phyloP scores from a whole-genome alignment of 352 stramenopile species.

The Pythium aphanidermatum region DNA sequence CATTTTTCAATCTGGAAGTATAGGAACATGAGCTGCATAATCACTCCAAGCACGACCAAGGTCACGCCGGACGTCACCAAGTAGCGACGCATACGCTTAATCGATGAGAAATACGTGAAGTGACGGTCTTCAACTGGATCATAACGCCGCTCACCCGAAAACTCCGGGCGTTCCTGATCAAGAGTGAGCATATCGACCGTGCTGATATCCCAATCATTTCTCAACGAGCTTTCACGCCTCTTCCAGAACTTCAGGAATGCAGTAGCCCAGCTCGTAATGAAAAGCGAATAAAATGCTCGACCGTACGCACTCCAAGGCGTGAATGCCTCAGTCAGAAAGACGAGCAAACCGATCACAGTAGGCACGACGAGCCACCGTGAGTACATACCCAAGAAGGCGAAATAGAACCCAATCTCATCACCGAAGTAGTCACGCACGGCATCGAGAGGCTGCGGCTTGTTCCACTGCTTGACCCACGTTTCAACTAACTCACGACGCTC shows the following conservation, averaged over 20 bases:
- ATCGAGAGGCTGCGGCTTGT: slow-evolving; percentile 47
- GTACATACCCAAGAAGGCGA: slow-evolving; percentile 96
- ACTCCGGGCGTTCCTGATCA: slow-evolving; percentile 58
- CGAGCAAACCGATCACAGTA: slow-evolving; percentile 79
- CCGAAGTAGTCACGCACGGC: slow-evolving; percentile 72
- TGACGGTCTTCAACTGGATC: slow-evolving; percentile 76
- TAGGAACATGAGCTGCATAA: slow-evolving; percentile 73
- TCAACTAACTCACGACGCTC: slow-evolving; percentile 61
- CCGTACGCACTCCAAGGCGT: slow-evolving; percentile 51
- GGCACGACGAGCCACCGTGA: slow-evolving; percentile 92
- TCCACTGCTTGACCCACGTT: slow-evolving; percentile 73
- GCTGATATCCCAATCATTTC: slow-evolving; percentile 81
- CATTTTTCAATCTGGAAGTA: slow-evolving; percentile 79
- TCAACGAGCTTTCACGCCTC: slow-evolving; percentile 77
- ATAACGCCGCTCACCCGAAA: slow-evolving; percentile 65
- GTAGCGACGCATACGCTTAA: slow-evolving; percentile 74
- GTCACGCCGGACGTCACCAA: slow-evolving; percentile 63
- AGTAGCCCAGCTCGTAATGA: slow-evolving; percentile 88
- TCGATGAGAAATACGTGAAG: slow-evolving; percentile 79
- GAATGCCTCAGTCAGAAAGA: slow-evolving; percentile 81
- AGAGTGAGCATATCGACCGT: slow-evolving; percentile 29
- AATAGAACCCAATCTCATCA: slow-evolving; percentile 95
- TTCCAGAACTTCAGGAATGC: slow-evolving; percentile 91
- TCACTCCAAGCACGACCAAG: slow-evolving; percentile 52
- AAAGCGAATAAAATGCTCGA: slow-evolving; percentile 79